Base-by-base conservation (phyloP, 129 eudicot species). In the Tanacetum coccineum region DNA sequence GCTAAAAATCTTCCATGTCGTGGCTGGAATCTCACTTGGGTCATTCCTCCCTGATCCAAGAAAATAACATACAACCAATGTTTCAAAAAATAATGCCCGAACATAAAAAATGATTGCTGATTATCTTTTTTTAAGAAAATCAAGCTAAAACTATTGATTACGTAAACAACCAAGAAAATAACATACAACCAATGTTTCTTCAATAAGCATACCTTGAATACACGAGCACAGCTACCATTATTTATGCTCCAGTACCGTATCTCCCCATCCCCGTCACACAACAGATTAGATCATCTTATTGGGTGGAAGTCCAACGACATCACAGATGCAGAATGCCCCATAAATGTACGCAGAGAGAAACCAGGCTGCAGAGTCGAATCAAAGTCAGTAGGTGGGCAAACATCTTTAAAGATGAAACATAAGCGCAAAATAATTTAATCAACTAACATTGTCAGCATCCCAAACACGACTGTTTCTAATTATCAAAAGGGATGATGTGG, bases 391-490 rank as follows among this genome's bases (percentile, higher is more conserved):
- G 45, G 39, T n/a, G 6, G 6, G 26, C 3, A 7, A 61, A 18
- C 9, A 48, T 44, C 42, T 6, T 6, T 36, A 7, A 26, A 7
- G 8, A 25, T 40, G 21, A 32, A 64, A 64, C 9, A 17, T 13
- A 10, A 49, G 6, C 22, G 13, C 15, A 20, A 36, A 0, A 20
- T 46, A 49, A n/a, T 17, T 63, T 50, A 14, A 61, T 60, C 58
- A n/a, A 84, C 99, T 81, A 46, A 94, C 99, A 64, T 82, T 94
- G 70, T 94, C 99, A 13, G 87, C 95, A 75, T 94, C 99, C 99
- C 99, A 94, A 71, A 94, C 99, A 76, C 97, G 79, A 94, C 99
- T 49, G 99, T 84, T 80, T n/a, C n/a, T n/a, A n/a, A n/a, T 89
- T 94, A 71, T 94, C 99, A 78, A 88, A 94, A 22, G 2, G 32